Percentiles rank a stretch among this genome's conserved stretches.
phyloP scores from a whole-genome alignment of 345 rosid genomes.

The Brassica incana region DNA sequence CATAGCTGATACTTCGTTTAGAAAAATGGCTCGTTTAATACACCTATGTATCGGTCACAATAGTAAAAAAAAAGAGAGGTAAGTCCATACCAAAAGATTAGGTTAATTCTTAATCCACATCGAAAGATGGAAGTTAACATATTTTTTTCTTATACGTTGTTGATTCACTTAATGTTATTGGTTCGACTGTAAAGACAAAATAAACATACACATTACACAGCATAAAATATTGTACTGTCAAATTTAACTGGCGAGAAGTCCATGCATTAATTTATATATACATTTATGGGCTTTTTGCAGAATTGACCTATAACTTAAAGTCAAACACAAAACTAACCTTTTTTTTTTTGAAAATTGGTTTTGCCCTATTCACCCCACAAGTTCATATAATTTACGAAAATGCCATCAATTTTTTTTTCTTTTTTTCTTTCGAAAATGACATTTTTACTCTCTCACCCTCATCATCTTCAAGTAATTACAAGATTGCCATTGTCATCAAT shows the following conservation, averaged over 20 bases:
- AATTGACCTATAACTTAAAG: too few relatives aligned
- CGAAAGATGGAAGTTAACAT: not conserved
- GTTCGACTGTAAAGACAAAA: not conserved
- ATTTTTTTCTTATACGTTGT: not conserved
- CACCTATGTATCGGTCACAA: not conserved
- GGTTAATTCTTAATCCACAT: not conserved
- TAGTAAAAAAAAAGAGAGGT: not conserved
- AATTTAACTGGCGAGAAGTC: not conserved
- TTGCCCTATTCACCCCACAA: too few relatives aligned
- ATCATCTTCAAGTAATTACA: too few relatives aligned
- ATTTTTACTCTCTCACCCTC: too few relatives aligned
- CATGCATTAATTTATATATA: not conserved
- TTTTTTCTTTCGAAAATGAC: too few relatives aligned
- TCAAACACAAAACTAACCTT: too few relatives aligned
- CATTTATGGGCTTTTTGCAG: too few relatives aligned
- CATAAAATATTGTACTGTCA: not conserved
- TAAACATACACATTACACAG: not conserved
- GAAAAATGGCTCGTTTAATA: not conserved
- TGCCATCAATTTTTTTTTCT: too few relatives aligned
- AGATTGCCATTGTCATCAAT: too few relatives aligned
- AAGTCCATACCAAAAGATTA: not conserved
- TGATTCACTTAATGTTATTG: not conserved
- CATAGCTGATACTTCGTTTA: not conserved
- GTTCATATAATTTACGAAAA: too few relatives aligned
- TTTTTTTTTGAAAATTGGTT: too few relatives aligned